Base-by-base conservation (phyloP, 257 asterid genomes). In the Penstemon eatonii region DNA sequence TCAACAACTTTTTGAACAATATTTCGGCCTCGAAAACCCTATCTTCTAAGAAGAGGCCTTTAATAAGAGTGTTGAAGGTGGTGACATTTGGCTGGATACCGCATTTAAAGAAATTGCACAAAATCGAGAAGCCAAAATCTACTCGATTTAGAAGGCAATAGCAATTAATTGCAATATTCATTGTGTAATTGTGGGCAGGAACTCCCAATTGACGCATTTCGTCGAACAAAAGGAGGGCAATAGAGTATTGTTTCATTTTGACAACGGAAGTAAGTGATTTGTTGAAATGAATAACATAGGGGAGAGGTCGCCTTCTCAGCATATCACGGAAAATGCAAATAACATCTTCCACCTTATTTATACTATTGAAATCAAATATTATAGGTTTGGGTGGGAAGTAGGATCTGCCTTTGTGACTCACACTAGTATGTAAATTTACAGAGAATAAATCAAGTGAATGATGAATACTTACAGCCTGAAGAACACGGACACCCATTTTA, bases 11-110 rank as follows among this genome's bases (percentile, higher is more conserved):
- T 19, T 64, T 41, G 56, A 78, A 78, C 49, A 73, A 9, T 54
- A 54, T 49, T 25, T 37, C 69, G 1, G 70, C 76, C 57, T 71
- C 63, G 8, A 11, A 3, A 2, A 38, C 60, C 54, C 50, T 55
- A 57, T 59, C 45, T 1, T n/a, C 54, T n/a, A 50, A 52, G 36
- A 66, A 65, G 59, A 80, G 64, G 0, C 84, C 82, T 36, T 40
- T 73, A 0, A 76, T 41, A 37, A 80, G 53, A 54, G 66, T 68
- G 67, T 0, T 65, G 65, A 75, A 72, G 12, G 68, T 65, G 4
- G 45, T 59, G 7, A 19, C 41, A 33, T 67, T 4, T 10, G 65
- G 62, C 1, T 42, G 9, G 46, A 52, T 50, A 3, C 77, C 77
- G 1, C 2, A 37, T 42, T 78, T 66, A 44, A 70, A 9, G 56